Evolutionary conservation across 371 early-diverging fungal genomes (phyloP).

Genomic region (Smittium culicis): DNA sequence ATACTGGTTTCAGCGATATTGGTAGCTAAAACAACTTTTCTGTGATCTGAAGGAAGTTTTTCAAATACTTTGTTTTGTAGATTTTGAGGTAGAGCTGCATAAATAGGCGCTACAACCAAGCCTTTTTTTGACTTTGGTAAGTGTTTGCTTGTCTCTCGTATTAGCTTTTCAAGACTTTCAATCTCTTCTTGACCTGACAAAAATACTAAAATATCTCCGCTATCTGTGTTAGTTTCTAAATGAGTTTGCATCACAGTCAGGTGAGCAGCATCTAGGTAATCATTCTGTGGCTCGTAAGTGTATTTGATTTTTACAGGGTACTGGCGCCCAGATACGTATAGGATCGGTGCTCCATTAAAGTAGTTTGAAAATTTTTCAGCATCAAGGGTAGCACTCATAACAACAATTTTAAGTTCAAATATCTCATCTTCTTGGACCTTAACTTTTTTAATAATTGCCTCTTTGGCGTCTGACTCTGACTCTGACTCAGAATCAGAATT

Average conservation of each 20-base stretch:
- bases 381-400: slow-evolving; percentile 97
- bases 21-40: slow-evolving; percentile 92
- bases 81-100: slow-evolving; percentile 77
- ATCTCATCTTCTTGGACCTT: background rate
- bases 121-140: slow-evolving; percentile 11
- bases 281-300: slow-evolving; percentile 59
- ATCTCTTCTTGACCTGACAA: slow-evolving; percentile 91
- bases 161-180: slow-evolving; percentile 67
- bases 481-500: background rate
- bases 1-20: slow-evolving; percentile 99
- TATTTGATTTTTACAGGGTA: slow-evolving; percentile 76
- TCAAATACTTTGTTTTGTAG: slow-evolving; percentile 83
- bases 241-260: slow-evolving; percentile 81
- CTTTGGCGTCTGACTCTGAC: background rate
- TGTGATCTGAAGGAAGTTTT: slow-evolving; percentile 70
- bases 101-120: slow-evolving; percentile 54
- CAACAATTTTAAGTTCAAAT: slow-evolving; percentile 66
- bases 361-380: slow-evolving; percentile 80
- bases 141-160: slow-evolving; percentile 39
- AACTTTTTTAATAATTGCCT: background rate
- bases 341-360: slow-evolving; percentile 66
- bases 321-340: slow-evolving; percentile 73
- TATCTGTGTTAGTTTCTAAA: slow-evolving; percentile 43
- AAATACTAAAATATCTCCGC: slow-evolving; percentile 85
- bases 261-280: slow-evolving; percentile 81